Evolutionary conservation across 176 grass and related monocot genomes (phyloP).

Genomic region (Panicum miliaceum): DNA sequence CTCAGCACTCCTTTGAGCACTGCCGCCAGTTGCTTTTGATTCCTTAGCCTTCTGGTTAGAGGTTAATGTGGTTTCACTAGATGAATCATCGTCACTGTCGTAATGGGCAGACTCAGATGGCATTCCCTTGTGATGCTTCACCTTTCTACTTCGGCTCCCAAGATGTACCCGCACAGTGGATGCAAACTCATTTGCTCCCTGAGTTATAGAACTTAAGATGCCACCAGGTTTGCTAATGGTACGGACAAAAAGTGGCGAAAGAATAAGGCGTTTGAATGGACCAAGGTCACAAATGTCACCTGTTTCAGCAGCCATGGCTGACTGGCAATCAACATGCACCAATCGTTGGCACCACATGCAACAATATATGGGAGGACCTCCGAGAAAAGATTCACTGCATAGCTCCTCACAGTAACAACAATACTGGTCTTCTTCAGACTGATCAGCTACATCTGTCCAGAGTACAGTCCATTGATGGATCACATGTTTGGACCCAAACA

Average conservation of each 20-base stretch:
- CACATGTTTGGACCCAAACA: constrained; percentile 63
- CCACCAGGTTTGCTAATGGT: constrained; percentile 44
- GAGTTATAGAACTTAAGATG: constrained; percentile 72
- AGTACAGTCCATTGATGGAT: constrained; percentile 76
- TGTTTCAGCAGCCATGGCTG: constrained; percentile 54
- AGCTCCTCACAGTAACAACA: constrained; percentile 77
- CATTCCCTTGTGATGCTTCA: constrained; percentile 44
- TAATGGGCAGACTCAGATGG: constrained; percentile 43
- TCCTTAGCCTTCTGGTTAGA: constrained; percentile 35
- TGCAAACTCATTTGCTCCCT: constrained; percentile 80
- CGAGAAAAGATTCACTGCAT: constrained; percentile 69
- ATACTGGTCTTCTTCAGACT: constrained; percentile 62
- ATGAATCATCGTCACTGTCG: constrained; percentile 53
- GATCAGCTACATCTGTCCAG: constrained; percentile 69
- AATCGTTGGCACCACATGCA: constrained; percentile 91
- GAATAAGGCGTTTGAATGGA: constrained; percentile 67
- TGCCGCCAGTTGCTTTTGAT: constrained; percentile 27
- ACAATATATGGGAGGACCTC: constrained; percentile 64
- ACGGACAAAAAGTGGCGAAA: constrained; percentile 65
- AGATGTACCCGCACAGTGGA: constrained; percentile 66
- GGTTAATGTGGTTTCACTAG: constrained; percentile 41
- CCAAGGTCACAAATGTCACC: constrained; percentile 76
- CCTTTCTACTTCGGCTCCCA: constrained; percentile 54
- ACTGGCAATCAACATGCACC: constrained; percentile 80
- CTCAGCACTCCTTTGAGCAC: constrained; percentile 43